Percentiles rank a stretch among this genome's conserved stretches.
phyloP scores from a whole-genome alignment of 2,329 filamentous ascomycete genomes.

The Aspergillus sp. region DNA sequence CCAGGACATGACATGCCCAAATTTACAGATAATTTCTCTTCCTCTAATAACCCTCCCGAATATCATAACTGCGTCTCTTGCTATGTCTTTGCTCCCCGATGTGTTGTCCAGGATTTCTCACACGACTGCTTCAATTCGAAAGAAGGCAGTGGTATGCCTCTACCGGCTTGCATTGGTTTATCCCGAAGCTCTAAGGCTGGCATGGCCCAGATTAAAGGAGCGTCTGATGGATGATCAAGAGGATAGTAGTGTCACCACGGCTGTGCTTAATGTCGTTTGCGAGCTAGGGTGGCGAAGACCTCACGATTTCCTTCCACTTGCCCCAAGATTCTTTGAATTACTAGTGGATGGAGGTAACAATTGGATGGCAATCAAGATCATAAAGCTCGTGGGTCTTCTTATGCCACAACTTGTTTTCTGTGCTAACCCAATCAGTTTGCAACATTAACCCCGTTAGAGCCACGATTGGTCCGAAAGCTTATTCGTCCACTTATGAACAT shows the following conservation, averaged over 20 bases:
- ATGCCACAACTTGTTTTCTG: conserved; percentile 7
- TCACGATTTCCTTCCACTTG: conserved; percentile 88
- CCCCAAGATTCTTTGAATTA: conserved; percentile 87
- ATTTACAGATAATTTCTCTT: conserved; percentile 74
- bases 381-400: conserved; percentile 72
- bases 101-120: conserved; percentile 83
- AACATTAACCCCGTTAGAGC: conserved; percentile 87
- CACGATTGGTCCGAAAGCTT: conserved; percentile 85
- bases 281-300: conserved; percentile 93
- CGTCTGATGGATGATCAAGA: conserved; percentile 85
- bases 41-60: conserved; percentile 90
- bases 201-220: conserved; percentile 98
- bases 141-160: conserved; percentile 93
- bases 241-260: conserved; percentile 89
- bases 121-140: conserved; percentile 79
- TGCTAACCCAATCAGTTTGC: conserved; percentile 68
- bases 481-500: conserved; percentile 87
- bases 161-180: conserved; percentile 95
- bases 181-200: conserved; percentile 84
- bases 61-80: conserved; percentile 87
- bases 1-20: conserved; percentile 63
- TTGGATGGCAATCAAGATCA: conserved; percentile 99
- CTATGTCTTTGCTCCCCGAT: conserved; percentile 84
- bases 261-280: conserved; percentile 95
- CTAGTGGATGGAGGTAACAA: conserved; percentile 92